Evolutionary conservation across 2,329 filamentous ascomycete species (phyloP), one percentile per base, ranked within the genome.

Genomic region (Torrubiella hemipterigena): DNA sequence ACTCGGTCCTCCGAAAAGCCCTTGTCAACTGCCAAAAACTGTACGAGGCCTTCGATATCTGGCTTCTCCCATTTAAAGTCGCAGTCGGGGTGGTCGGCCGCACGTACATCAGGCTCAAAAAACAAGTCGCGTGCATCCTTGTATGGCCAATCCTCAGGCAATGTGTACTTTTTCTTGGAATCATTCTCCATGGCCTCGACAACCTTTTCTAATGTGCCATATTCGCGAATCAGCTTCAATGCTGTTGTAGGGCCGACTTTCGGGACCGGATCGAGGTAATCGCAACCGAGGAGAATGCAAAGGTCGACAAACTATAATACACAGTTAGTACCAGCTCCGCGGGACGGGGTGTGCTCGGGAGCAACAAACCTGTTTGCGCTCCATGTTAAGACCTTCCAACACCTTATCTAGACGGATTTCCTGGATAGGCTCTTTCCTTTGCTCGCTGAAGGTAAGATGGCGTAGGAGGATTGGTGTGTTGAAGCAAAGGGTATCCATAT

Each of bases 401-500:
- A 91, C 86, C 54, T 81, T 86, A 46, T 85, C 78, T 12, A 96
- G 61, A 47, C 84, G 78, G 30, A 98, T 93, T 56, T 98, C 91
- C 48, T 93, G 87, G 44, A 98, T 95, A 0, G 91, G 91, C 54
- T 96, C 87, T 59, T 98, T 98, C 41, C 89, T 73, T 62, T 94
- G 86, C 64, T 98, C 91, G 51, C 85, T 93, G 55, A 95, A 96
- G 3, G 91, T 98, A 40, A 98, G 70, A 58, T 98, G 87, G 30
- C 91, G 73, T 41, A 98, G 63, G 28, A 98, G 63, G 36, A 98
- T 87, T 0, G 91, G 91, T 31, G 87, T 71, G 48, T 95, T 77
- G 56, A 98, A 98, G 49, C 89, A 96, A 33, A 98, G 64, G 0
- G 91, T 98, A 51, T 98, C 91, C 91, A 98, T 98, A 59, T 98